phyloP scores from a whole-genome alignment of 1,284 basidiomycete species.

The Phenoliferia sp. region DNA sequence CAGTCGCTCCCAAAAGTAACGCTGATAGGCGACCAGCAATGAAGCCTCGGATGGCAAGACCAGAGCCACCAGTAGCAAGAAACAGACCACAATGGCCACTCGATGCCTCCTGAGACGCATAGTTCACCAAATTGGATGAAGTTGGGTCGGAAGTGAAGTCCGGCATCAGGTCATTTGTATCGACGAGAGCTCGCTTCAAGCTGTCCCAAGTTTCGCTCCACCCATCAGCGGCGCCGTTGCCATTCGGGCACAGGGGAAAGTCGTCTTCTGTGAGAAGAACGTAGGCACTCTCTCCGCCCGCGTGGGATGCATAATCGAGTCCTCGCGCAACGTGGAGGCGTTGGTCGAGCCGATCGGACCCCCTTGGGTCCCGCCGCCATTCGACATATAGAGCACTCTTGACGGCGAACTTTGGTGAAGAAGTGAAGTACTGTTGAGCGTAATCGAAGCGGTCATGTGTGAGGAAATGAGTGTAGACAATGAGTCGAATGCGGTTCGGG shows the following conservation, averaged over 20 bases:
- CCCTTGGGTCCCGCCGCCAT: constrained; percentile 18
- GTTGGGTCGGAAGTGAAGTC: constrained; percentile 3
- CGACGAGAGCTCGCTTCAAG: constrained; percentile 14
- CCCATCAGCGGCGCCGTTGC: background rate
- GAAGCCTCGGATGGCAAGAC: constrained; percentile 17
- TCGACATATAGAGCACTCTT: constrained; percentile 20
- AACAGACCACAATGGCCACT: constrained; percentile 24
- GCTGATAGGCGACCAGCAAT: constrained; percentile 16
- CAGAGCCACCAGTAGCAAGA: constrained; percentile 22
- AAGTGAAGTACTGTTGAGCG: constrained; percentile 9
- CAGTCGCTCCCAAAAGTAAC: constrained; percentile 14
- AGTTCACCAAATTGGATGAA: background rate
- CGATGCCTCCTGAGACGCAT: background rate
- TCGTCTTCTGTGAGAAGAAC: constrained; percentile 27
- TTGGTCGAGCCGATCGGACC: constrained; percentile 22
- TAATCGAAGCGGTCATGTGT: constrained; percentile 16
- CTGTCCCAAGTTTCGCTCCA: constrained; percentile 10
- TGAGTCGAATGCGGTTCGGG: constrained; percentile 13
- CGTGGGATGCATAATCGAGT: constrained; percentile 12
- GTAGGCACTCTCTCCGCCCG: constrained; percentile 13
- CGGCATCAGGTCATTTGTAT: constrained; percentile 20
- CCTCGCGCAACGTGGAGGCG: constrained; percentile 26
- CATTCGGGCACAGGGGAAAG: constrained; percentile 21
- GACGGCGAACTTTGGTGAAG: background rate
- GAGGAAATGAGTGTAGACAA: constrained; percentile 27